Percentiles rank a stretch among this genome's conserved stretches.
These are phyloP conservation scores for Cladorrhinum samala DNA, from an alignment of 495 filamentous ascomycete genomes.

Conservation along the genomic window DNA sequence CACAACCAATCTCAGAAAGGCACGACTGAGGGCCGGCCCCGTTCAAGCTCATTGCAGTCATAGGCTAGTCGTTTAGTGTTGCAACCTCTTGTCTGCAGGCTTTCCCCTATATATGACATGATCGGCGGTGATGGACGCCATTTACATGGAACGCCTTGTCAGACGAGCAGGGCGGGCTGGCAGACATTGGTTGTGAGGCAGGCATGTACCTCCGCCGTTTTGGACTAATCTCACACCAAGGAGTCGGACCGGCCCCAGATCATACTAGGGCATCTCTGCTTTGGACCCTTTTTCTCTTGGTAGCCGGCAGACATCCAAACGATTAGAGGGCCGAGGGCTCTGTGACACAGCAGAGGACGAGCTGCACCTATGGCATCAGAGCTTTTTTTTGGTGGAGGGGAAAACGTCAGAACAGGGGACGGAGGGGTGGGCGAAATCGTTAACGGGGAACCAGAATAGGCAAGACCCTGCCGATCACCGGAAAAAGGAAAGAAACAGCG, in stretches of 20 bases:
- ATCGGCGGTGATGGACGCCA: constrained; percentile 31
- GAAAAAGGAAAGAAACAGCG: neutral
- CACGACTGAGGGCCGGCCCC: neutral
- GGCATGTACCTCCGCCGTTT: neutral
- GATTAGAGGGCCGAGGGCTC: no score
- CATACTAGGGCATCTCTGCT: no score
- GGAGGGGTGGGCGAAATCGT: neutral
- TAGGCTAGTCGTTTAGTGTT: neutral
- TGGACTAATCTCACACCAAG: neutral
- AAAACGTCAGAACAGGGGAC: no score
- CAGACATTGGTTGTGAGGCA: constrained; percentile 7
- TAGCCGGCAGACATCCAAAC: no score
- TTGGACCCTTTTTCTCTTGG: neutral
- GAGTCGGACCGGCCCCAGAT: neutral
- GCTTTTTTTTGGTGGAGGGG: constrained; percentile 5
- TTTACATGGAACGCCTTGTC: constrained; percentile 24
- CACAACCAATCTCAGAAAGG: constrained; percentile 5
- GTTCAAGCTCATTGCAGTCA: neutral
- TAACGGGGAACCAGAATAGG: constrained; percentile 8
- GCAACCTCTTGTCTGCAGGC: constrained; percentile 14
- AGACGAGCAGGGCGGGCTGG: constrained; percentile 11
- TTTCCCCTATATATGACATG: constrained; percentile 20
- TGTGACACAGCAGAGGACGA: neutral
- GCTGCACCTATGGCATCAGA: constrained; percentile 7
- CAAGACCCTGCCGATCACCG: constrained; percentile 37